Base-by-base conservation (phyloP, 2,329 filamentous ascomycete species). In the Calycina marina region DNA sequence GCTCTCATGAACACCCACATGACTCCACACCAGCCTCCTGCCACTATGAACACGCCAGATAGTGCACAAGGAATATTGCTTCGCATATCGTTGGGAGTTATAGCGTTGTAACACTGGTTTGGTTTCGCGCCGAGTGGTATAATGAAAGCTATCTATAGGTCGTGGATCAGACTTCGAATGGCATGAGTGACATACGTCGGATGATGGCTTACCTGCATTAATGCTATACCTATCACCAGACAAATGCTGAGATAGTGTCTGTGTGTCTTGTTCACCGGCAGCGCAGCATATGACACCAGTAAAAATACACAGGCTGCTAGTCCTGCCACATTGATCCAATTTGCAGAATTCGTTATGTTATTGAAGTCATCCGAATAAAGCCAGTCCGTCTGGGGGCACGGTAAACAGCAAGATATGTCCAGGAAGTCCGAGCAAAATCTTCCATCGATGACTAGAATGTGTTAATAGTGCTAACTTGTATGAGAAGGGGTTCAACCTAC, bases 241-340 rank as follows among this genome's bases (percentile, higher is more conserved):
- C 84, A 90, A 42, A 94, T 78, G 51, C 82, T 94, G 22, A 98
- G 63, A 50, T 96, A 96, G 55, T 98, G 90, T 32, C 86, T 75
- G 50, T 84, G 74, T 5, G 90, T 94, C 61, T 83, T 88, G 47
- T 93, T 84, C 14, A 83, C 72, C 0, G 90, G 86, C 14, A 98
- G 63, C 10, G 78, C 64, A 3, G 72, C 60, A 65, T 85, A 96
- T 4, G 84, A 92, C 4, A 82, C 31, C 11, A 96, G 60, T 35
- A 96, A 62, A 49, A 90, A 88, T 11, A 74, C 49, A 39, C 80
- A 78, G 45, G 79, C 73, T 29, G 77, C 57, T 25, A 85, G 66
- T 34, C 83, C 74, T 6, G 66, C 71, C 11, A 93, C 73, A 41
- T 82, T 84, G 35, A 94, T 62, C 74, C 82, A 93, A 55, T 84